Base-by-base conservation (phyloP, 441 rosid genomes). In the Populus hybrid region DNA sequence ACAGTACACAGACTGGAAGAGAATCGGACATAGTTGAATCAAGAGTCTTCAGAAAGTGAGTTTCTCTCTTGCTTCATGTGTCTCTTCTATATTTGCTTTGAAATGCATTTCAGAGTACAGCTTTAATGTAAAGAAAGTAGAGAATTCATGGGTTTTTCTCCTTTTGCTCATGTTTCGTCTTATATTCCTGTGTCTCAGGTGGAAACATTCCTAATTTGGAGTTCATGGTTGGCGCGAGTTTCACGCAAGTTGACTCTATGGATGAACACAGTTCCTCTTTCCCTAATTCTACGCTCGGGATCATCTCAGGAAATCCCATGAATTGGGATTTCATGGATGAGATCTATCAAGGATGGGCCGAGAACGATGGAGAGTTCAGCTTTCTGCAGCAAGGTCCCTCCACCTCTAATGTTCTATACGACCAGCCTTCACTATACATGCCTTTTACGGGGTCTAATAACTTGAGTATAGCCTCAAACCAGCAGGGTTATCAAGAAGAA, bases 241-340 rank as follows among this genome's bases (percentile, higher is more conserved):
- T 40, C 70, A 30, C 50, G 53, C n/a, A 69, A 75, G 68, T 57
- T 57, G 53, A 76, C 70, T 72, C 57, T 76, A 90, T 91, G 97
- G 97, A 88, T 69, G 90, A 85, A 74, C 85, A 85, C 75, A 87
- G 87, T 61, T 82, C 71, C 8, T 86, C 83, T 75, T 76, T 88
- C 3, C 90, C 91, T 18, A 80, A 79, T 81, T 86, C 88, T 79
- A 67, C 81, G 40, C 72, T 82, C 69, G 87, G 84, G 67, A 83
- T 75, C 77, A 85, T 89, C 77, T 75, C 85, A 23, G 91, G 84
- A 35, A 75, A 90, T 63, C 88, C 89, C 79, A 86, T 90, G 93
- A 97, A 95, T 86, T 85, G 94, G 87, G 97, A 92, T 85, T 90
- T 91, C 80, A 88, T 95, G 93, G 95, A 95, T 80, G 91, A 95